A percentile compares a stretch with the other conserved stretches of the same genome.
Evolutionary conservation across 1,284 basidiomycete genomes (phyloP).

Genomic region (Pseudomicrostroma phylloplanum): DNA sequence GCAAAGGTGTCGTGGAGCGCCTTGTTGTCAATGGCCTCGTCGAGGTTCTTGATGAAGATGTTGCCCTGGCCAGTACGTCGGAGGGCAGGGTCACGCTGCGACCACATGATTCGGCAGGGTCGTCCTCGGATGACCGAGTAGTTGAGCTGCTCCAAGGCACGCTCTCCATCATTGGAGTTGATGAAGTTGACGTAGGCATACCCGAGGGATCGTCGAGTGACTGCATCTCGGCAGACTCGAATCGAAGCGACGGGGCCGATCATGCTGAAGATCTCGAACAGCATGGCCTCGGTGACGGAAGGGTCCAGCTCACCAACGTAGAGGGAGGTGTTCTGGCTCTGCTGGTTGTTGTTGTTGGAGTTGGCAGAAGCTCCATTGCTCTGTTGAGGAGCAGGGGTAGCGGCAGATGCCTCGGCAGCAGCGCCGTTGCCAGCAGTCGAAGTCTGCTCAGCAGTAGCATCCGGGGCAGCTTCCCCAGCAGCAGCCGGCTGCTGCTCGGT

Average conservation of each 20-base stretch:
- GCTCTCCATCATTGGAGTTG: conserved; percentile 94
- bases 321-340: conserved; percentile 63
- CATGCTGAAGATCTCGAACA: conserved; percentile 99
- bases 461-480: conserved; percentile 23
- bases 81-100: conserved; percentile 96
- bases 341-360: conserved; percentile 12
- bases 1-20: conserved; percentile 99
- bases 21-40: conserved; percentile 99
- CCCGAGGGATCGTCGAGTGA: conserved; percentile 96
- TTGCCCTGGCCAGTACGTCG: conserved; percentile 99
- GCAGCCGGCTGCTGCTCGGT: conserved; percentile 28
- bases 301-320: conserved; percentile 99
- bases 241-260: conserved; percentile 98
- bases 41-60: conserved; percentile 99
- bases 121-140: conserved; percentile 98
- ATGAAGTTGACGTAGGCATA: conserved; percentile 99
- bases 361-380: neutral
- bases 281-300: conserved; percentile 96
- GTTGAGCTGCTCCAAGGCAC: conserved; percentile 97
- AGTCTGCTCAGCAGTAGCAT: conserved; percentile 18
- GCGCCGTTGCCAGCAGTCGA: conserved; percentile 16
- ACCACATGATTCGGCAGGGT: conserved; percentile 99
- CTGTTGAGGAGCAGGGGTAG: conserved; percentile 8
- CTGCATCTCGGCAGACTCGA: conserved; percentile 98
- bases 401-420: conserved; percentile 4